Evolutionary conservation across 352 stramenopile species (phyloP), one percentile per base, ranked within the genome.

Genomic region (Pythium catenulatum): DNA sequence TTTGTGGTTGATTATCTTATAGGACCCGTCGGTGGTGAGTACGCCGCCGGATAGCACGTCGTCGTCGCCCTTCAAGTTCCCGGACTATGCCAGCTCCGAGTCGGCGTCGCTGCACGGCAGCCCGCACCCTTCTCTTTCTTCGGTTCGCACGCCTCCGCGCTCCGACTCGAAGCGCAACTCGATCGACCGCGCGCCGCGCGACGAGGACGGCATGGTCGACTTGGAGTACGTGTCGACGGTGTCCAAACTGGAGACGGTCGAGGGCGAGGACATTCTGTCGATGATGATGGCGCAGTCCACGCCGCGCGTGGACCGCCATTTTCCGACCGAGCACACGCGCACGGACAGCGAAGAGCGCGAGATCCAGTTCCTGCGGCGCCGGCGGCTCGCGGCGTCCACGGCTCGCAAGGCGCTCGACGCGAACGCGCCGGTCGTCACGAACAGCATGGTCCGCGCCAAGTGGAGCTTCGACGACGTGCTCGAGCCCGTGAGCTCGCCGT

Each of bases 261-360:
- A 97, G 59, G 94, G 94, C n/a, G 87, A 92, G 34, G 92, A 88
- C 39, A 97, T 97, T 59, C 45, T 96, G 13, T 75, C 93, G 23
- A 87, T 90, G 41, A 83, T 97, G 48, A 79, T 96, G 85, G 70
- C 65, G 39, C 79, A 81, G 17, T 91, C 80, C 8, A 96, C 92
- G 4, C 93, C 93, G 14, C 85, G 94, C 13, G 81, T 89, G 0
- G 85, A 85, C 19, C 89, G 94, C 34, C 85, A 79, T 63, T 96
- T 96, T 75, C 88, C 91, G n/a, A 90, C 91, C 3, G 93, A 97
- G 74, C 68, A 91, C 21, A 56, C 88, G 15, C 80, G 89, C 0
- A 92, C 91, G 7, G 83, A 88, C 17, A 94, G 92, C 66, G 93
- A 96, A 73, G 87, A 94, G 72, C 73, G 87, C 56, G 93, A 96